These are phyloP conservation scores for Chaetoscypha palmicola DNA, from an alignment of 2,329 filamentous ascomycete species.

Conservation along the genomic window DNA sequence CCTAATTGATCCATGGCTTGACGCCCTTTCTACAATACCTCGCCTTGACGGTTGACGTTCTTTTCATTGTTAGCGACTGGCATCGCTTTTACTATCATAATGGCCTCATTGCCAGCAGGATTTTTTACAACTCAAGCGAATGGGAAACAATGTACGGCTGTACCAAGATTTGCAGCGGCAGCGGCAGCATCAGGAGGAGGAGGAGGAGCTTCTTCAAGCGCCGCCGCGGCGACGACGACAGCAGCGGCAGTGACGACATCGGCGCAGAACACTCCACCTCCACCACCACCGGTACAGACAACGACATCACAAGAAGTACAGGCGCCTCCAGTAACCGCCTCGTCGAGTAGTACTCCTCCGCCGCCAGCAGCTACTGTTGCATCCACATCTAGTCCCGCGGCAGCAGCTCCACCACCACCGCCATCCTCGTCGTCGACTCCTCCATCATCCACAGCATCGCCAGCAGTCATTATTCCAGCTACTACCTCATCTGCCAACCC, in stretches of 20 bases:
- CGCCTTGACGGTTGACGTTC: slow-evolving; percentile 24
- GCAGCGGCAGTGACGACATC: slow-evolving; percentile 1
- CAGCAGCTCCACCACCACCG: slow-evolving; percentile 6
- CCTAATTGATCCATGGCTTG: slow-evolving; percentile 22
- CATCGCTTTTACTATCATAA: slow-evolving; percentile 30
- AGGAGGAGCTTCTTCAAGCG: slow-evolving; percentile 17
- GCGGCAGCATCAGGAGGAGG: neutral
- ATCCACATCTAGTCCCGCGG: too few relatives aligned
- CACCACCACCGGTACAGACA: neutral
- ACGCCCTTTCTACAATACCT: slow-evolving; percentile 15
- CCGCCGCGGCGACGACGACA: slow-evolving; percentile 10
- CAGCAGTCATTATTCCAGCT: slow-evolving; percentile 3
- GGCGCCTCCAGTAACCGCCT: neutral
- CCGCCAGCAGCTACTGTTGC: neutral
- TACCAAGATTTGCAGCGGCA: slow-evolving; percentile 34
- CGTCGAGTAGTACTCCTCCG: neutral
- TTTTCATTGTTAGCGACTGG: slow-evolving; percentile 22
- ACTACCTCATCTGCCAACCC: slow-evolving; percentile 14
- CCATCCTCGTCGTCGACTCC: slow-evolving; percentile 8
- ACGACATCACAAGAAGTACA: neutral
- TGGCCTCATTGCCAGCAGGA: slow-evolving; percentile 40
- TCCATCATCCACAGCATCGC: slow-evolving; percentile 1
- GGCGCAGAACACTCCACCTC: slow-evolving; percentile 1
- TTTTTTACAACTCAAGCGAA: slow-evolving; percentile 43
- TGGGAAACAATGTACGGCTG: slow-evolving; percentile 47